Evolutionary conservation across 1,139 yeast genomes (phyloP), one percentile per base, ranked within the genome.

Genomic region (Pichia terricola): DNA sequence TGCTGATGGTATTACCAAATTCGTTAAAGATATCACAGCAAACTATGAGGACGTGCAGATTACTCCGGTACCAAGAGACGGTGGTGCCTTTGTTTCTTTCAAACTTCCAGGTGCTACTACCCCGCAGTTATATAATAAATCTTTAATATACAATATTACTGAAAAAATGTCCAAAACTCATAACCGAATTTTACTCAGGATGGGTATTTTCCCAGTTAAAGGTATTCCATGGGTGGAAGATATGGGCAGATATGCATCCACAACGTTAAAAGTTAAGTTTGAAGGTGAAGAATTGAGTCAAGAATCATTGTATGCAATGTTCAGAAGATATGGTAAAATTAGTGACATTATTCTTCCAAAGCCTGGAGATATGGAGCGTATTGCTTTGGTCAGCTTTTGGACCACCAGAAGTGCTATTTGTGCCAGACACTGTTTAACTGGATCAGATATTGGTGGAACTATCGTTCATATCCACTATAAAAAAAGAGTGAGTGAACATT

Each of bases 191-290:
- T 52, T 56, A 57, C 67, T 61, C 45, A 65, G 61, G 57, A 71
- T 79, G 63, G 61, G 65, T 50, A 57, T 83, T 45, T 82, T 70
- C 56, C 79, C 85, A 0, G 97, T 94, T 1, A 81, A 82, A 53
- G 98, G 98, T 47, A 72, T 77, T 0, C 98, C 98, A 0, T 91
- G 97, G 96, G 84, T 91, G 50, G 97, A 91, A 63, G 98, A 91
- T 60, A 69, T 91, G 58, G 74, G 84, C 53, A 67, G 96, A 51
- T 74, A 73, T 51, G 94, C 95, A 8, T 79, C 82, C 48, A 65
- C 70, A 10, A 69, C 71, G 26, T 63, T 91, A 34, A 72, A 75
- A 45, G 79, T 89, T 3, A 71, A 72, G 35, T 88, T 81, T 57
- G 88, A 83, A 50, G 96, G 96, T 1, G 72, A 81, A 0, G 70